phyloP scores from a whole-genome alignment of 768 basidiomycete species.

The Hebeloma cylindrosporum region DNA sequence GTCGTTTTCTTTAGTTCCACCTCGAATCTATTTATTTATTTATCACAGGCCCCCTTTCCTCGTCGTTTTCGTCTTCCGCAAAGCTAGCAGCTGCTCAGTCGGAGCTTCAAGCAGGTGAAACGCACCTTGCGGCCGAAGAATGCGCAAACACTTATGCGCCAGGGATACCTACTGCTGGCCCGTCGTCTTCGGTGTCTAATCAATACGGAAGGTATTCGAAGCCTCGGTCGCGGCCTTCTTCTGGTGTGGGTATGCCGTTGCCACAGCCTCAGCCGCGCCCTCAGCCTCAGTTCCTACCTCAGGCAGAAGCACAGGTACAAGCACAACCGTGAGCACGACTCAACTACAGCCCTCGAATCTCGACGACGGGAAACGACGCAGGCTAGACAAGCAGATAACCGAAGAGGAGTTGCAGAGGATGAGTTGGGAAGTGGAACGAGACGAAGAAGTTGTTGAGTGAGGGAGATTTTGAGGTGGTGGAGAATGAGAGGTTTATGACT shows the following conservation, averaged over 20 bases:
- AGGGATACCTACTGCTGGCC: conserved; percentile 27
- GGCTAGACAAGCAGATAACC: conserved; percentile 24
- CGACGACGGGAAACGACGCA: conserved; percentile 11
- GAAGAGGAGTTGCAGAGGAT: conserved; percentile 19
- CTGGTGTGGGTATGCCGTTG: too few relatives aligned
- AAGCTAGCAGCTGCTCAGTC: conserved; percentile 70
- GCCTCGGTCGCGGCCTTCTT: conserved; percentile 10
- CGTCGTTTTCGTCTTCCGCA: conserved; percentile 32
- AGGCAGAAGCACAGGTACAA: too few relatives aligned
- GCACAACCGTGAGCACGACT: neutral
- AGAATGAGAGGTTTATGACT: conserved; percentile 51
- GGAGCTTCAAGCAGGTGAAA: conserved; percentile 81
- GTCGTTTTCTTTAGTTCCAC: conserved; percentile 14
- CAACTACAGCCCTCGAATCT: conserved; percentile 2
- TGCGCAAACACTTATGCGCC: conserved; percentile 37
- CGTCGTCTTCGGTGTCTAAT: neutral
- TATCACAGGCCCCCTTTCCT: conserved; percentile 22
- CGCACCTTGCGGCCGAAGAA: conserved; percentile 70
- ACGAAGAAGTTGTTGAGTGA: conserved; percentile 25
- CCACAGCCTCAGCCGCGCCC: too few relatives aligned
- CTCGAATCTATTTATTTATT: neutral
- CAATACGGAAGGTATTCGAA: too few relatives aligned
- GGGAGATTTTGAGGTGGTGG: conserved; percentile 44
- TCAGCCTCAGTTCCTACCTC: too few relatives aligned
- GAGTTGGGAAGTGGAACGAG: neutral